Percentiles rank a stretch among this genome's conserved stretches.
These are phyloP conservation scores for Astrothelium macrocarpum DNA, from an alignment of 495 filamentous ascomycete species.

Conservation along the genomic window DNA sequence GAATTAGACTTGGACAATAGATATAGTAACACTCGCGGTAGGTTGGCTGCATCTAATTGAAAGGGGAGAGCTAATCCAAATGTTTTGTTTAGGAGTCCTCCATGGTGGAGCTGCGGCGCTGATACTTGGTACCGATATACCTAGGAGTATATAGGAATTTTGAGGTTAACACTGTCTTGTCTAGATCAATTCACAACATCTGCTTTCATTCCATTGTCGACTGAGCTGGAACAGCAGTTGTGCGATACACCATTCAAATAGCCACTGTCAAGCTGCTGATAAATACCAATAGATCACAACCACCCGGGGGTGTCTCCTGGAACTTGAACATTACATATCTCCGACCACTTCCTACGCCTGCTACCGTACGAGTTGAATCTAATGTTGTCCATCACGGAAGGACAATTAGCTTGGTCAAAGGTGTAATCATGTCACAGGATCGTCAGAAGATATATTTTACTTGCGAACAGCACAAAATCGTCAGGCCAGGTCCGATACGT, in stretches of 20 bases:
- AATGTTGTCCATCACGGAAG: not conserved
- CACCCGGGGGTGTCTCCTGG: not conserved
- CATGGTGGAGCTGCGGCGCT: conserved; percentile 1
- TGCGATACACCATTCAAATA: not conserved
- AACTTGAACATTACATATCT: not conserved
- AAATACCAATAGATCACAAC: not conserved
- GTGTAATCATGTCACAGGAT: not conserved
- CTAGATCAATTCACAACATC: not conserved
- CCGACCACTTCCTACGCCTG: not conserved
- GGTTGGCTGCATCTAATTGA: not conserved
- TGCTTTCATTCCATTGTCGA: not conserved
- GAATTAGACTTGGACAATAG: not conserved
- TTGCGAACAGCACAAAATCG: not conserved
- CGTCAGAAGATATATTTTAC: not conserved
- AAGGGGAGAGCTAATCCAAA: not conserved
- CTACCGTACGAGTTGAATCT: not conserved
- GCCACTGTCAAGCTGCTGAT: not conserved
- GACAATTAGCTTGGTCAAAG: not conserved
- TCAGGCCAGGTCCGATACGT: not conserved
- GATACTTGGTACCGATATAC: not conserved
- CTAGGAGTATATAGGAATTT: not conserved
- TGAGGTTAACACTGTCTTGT: not conserved
- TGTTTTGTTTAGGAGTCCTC: not conserved
- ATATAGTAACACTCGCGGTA: not conserved
- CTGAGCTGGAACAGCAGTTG: not conserved